Evolutionary conservation across 2,329 filamentous ascomycete genomes (phyloP), one percentile per base, ranked within the genome.

Genomic region (Cadophora sp.): DNA sequence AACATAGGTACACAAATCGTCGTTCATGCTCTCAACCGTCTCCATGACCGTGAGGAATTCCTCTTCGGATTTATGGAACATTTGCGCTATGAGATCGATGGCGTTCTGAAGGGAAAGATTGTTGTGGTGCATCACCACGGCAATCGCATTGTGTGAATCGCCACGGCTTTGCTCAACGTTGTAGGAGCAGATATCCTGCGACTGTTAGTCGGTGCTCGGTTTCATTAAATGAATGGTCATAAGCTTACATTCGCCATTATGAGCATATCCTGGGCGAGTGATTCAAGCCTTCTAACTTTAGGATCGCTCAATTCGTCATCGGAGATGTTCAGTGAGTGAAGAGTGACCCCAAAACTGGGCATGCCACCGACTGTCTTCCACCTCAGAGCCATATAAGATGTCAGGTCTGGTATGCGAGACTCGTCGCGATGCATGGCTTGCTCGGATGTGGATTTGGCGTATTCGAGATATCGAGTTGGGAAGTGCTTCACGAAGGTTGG

Each of bases 131-230:
- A 55, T 55, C 24, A 55, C 24, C 22, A 55, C 51, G 24, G 51
- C 51, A 22, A 55, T 24, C 11, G 51, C 51, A 29, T 55, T 55
- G 24, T 55, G 51, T 3, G 51, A 16, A 29, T 55, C 51, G 24
- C 51, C 51, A 22, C 51, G 51, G 24, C 51, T 55, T 29, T 55
- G 51, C 51, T 55, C 51, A 12, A 55, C 51, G 24, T 55, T 55
- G 51, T 55, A 55, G 7, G 51, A 55, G 24, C 51, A 55, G 24
- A 55, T 55, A 27, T 55, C 51, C 51, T 55, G 51, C 24, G 14
- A 26, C 51, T 27, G 51, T 55, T 3, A 55, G 24, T 12, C 16
- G 2, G 51, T 12, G 51, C 4, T 19, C 5, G 16, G 40, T 37
- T 16, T 11, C 19, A 43, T 43, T 16, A 14, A 43, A 43, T 43